Conservation (phyloP, 306 rosid species). For the Parietaria judaica region DNA sequence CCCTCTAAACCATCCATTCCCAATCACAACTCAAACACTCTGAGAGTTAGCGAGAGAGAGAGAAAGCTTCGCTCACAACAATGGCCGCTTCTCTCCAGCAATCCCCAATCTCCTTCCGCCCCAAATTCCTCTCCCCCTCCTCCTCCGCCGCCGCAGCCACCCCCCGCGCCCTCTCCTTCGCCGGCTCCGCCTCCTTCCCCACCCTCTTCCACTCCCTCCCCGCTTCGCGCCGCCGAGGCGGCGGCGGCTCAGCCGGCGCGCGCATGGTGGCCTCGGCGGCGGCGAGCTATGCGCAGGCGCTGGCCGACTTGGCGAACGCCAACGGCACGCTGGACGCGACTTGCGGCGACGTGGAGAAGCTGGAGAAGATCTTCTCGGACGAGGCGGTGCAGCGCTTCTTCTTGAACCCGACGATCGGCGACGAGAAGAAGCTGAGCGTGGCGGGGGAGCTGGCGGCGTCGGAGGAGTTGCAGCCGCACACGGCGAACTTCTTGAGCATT, state of each 20-base stretch:
- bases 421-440: slow-evolving; percentile 34
- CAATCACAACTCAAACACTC: slow-evolving; percentile 1
- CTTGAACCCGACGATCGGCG: slow-evolving; percentile 39
- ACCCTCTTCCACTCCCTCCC: slow-evolving; percentile 41
- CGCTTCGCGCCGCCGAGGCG: slow-evolving; percentile 30
- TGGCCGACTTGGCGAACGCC: slow-evolving; percentile 55
- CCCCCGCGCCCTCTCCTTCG: slow-evolving; percentile 28
- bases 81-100: slow-evolving; percentile 71
- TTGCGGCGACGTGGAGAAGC: slow-evolving; percentile 53
- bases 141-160: slow-evolving; percentile 44
- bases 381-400: slow-evolving; percentile 37
- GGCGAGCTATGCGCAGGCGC: slow-evolving; percentile 65
- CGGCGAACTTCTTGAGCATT: slow-evolving; percentile 62
- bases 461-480: slow-evolving; percentile 39
- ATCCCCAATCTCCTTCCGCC: slow-evolving; percentile 47
- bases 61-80: background rate
- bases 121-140: slow-evolving; percentile 45
- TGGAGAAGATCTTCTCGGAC: slow-evolving; percentile 55
- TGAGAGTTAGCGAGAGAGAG: background rate
- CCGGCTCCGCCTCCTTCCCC: slow-evolving; percentile 55
- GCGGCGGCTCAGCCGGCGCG: slow-evolving; percentile 33
- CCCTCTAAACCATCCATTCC: slow-evolving; percentile 9
- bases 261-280: slow-evolving; percentile 52
- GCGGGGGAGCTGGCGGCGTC: slow-evolving; percentile 44
- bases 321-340: slow-evolving; percentile 69